Conservation (phyloP, 2,329 filamentous ascomycete genomes). For the Ustulina deusta region DNA sequence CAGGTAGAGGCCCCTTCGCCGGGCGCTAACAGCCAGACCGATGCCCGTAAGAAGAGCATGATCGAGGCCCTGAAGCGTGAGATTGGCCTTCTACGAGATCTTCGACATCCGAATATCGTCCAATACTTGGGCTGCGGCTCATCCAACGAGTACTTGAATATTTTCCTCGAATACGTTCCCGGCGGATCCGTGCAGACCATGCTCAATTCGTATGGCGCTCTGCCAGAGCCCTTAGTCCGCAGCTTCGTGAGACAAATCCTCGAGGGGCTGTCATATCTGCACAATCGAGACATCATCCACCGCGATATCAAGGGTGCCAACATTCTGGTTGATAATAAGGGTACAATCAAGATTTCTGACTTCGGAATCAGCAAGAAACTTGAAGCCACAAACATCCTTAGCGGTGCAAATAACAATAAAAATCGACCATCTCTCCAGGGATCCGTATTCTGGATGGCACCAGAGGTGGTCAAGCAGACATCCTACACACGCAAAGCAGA, state of each 20-base stretch:
- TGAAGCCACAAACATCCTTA: constrained; percentile 87
- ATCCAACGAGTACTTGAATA: constrained; percentile 92
- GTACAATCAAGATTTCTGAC: constrained; percentile 98
- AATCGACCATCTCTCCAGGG: constrained; percentile 87
- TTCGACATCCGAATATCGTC: constrained; percentile 97
- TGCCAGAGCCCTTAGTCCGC: constrained; percentile 91
- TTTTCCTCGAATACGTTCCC: constrained; percentile 99
- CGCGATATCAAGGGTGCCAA: constrained; percentile 99
- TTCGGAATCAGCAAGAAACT: constrained; percentile 99
- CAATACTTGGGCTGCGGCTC: constrained; percentile 97
- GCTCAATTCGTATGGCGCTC: constrained; percentile 97
- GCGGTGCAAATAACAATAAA: constrained; percentile 74
- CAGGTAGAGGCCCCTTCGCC: constrained; percentile 91
- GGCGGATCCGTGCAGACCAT: constrained; percentile 98
- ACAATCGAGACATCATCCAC: constrained; percentile 95
- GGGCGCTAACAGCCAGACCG: constrained; percentile 81
- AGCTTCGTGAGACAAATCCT: constrained; percentile 98
- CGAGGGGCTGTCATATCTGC: constrained; percentile 90
- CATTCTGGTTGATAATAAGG: constrained; percentile 98
- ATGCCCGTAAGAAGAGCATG: constrained; percentile 96
- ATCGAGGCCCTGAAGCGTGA: constrained; percentile 97
- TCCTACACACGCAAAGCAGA: constrained; percentile 98
- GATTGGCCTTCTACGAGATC: constrained; percentile 91
- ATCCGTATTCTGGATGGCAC: constrained; percentile 99
- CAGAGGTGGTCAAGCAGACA: constrained; percentile 97